phyloP scores from a whole-genome alignment of 2,329 filamentous ascomycete species.

The Seiridium unicorne region DNA sequence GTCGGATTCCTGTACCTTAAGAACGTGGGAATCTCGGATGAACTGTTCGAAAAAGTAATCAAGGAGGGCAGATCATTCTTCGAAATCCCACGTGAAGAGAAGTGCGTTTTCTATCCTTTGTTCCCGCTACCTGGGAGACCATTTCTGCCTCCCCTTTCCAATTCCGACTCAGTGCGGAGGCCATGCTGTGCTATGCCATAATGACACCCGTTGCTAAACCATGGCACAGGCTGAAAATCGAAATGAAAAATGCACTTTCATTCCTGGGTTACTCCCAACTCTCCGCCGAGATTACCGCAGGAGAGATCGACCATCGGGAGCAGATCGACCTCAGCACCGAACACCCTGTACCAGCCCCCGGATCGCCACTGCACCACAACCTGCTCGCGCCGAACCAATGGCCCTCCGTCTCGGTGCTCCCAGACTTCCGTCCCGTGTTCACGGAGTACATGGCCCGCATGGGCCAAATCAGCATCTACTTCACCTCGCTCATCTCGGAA shows the following conservation, averaged over 20 bases:
- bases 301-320: slow-evolving; percentile 75
- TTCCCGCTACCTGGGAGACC: no score
- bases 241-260: slow-evolving; percentile 72
- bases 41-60: slow-evolving; percentile 65
- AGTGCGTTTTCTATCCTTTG: slow-evolving; percentile 43
- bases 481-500: slow-evolving; percentile 80
- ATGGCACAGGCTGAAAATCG: slow-evolving; percentile 54
- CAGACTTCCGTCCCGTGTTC: slow-evolving; percentile 66
- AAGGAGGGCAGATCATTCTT: slow-evolving; percentile 72
- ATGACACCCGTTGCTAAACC: not conserved
- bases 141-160: no score
- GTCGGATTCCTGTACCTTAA: slow-evolving; percentile 87
- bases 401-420: slow-evolving; percentile 64
- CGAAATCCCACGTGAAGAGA: slow-evolving; percentile 71
- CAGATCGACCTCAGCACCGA: slow-evolving; percentile 85
- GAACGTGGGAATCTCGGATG: slow-evolving; percentile 70
- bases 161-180: no score
- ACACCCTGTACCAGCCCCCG: slow-evolving; percentile 61
- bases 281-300: slow-evolving; percentile 69
- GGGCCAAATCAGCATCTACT: slow-evolving; percentile 68
- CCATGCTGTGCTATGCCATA: not conserved
- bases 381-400: slow-evolving; percentile 78
- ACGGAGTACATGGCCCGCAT: slow-evolving; percentile 76
- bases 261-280: slow-evolving; percentile 70
- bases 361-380: slow-evolving; percentile 70